Conservation (phyloP, 75 land plant genomes). For the Pinus albicaulis region DNA sequence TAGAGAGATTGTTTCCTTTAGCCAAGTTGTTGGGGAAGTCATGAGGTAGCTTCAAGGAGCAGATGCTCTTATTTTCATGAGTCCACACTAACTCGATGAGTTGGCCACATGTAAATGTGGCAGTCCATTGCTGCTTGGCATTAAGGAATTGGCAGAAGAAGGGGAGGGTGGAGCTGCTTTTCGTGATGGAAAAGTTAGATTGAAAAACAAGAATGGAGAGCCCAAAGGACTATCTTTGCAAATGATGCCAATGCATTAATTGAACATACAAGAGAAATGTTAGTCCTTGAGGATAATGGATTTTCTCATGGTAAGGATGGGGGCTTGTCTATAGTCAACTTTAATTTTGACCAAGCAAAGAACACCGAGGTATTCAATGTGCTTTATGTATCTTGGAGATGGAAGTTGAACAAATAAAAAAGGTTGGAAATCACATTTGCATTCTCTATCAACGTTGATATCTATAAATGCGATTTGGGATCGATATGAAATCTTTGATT, state of each 20-base stretch:
- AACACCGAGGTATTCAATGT: constrained; percentile 57
- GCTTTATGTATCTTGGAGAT: constrained; percentile 86
- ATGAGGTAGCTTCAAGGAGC: constrained; percentile 99
- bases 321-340: constrained; percentile 71
- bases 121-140: too few species aligned
- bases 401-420: constrained; percentile 98
- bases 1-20: constrained; percentile 58
- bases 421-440: constrained; percentile 88
- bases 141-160: constrained; percentile 47
- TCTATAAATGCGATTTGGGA: too few species aligned
- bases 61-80: constrained; percentile 95
- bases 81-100: constrained; percentile 92
- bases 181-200: constrained; percentile 38
- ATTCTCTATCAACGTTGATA: too few species aligned
- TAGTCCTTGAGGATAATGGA: constrained; percentile 91
- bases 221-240: constrained; percentile 89
- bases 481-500: too few species aligned
- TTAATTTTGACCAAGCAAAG: constrained; percentile 61
- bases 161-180: constrained; percentile 21
- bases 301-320: constrained; percentile 97
- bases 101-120: constrained; percentile 96
- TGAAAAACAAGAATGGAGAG: constrained; percentile 38
- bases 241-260: constrained; percentile 93
- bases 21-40: constrained; percentile 93
- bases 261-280: constrained; percentile 80